Evolutionary conservation across 305 asterid genomes (phyloP).

Genomic region (Fraxinus xanthoxyloides): DNA sequence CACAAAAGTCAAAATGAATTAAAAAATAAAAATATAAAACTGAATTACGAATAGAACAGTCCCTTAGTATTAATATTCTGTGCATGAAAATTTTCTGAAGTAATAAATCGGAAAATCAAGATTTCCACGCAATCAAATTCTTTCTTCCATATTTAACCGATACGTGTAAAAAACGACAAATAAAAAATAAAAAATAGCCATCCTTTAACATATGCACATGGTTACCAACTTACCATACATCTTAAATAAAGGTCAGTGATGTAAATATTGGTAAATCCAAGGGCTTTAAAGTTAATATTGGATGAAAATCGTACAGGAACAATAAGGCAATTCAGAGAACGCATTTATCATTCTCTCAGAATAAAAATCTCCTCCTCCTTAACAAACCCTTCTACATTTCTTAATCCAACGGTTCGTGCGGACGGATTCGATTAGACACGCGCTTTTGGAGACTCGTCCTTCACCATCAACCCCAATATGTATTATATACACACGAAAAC

Average conservation of each 20-base stretch:
- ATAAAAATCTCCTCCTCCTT: neutral
- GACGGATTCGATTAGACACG: neutral
- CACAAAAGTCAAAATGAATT: too few relatives aligned
- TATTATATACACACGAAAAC: neutral
- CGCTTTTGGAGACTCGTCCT: constrained; percentile 1
- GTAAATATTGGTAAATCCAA: neutral
- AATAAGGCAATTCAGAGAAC: constrained; percentile 41
- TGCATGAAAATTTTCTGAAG: neutral
- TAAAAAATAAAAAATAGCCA: neutral
- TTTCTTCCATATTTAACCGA: neutral
- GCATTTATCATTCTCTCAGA: constrained; percentile 39
- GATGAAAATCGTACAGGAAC: constrained; percentile 30
- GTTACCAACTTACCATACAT: neutral
- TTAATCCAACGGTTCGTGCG: constrained; percentile 2
- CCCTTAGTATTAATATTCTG: too few relatives aligned
- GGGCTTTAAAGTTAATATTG: neutral
- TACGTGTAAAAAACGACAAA: neutral
- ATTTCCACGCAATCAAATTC: neutral
- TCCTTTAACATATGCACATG: neutral
- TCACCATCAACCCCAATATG: neutral
- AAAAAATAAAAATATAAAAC: too few relatives aligned
- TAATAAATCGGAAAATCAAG: neutral
- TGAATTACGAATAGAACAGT: too few relatives aligned
- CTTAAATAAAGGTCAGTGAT: neutral
- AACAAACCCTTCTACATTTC: neutral